Conservation (phyloP, 345 rosid genomes). For the Populus alba region DNA sequence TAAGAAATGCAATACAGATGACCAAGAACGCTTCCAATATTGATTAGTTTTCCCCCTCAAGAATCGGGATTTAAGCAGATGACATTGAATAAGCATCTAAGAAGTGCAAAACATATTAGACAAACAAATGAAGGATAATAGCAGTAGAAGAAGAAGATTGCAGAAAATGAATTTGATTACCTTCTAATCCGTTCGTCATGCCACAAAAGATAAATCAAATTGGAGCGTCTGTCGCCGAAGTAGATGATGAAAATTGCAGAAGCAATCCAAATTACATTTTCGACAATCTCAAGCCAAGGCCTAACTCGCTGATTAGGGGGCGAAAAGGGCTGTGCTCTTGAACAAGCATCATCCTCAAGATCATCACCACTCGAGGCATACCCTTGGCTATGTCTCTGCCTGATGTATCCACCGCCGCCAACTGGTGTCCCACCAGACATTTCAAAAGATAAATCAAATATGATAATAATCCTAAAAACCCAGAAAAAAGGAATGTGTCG, state of each 20-base stretch:
- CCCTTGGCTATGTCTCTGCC: slow-evolving; percentile 95
- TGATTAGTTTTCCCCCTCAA: neutral
- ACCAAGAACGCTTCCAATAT: neutral
- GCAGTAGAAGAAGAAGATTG: neutral
- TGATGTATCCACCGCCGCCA: slow-evolving; percentile 78
- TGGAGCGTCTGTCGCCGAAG: slow-evolving; percentile 74
- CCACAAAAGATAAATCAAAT: slow-evolving; percentile 61
- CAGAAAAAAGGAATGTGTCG: too few relatives aligned
- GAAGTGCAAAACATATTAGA: neutral
- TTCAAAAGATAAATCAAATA: slow-evolving; percentile 1
- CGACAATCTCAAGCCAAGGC: slow-evolving; percentile 70
- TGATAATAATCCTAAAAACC: too few relatives aligned
- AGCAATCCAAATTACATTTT: slow-evolving; percentile 79
- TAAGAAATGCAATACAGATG: neutral
- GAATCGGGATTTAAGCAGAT: neutral
- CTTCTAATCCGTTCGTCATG: slow-evolving; percentile 84
- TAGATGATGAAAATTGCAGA: slow-evolving; percentile 73
- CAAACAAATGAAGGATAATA: neutral
- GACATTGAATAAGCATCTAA: too few relatives aligned
- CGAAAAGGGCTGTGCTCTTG: slow-evolving; percentile 57
- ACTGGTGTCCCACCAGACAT: slow-evolving; percentile 97
- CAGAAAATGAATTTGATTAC: slow-evolving; percentile 26
- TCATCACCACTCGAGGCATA: slow-evolving; percentile 85
- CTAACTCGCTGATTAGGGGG: slow-evolving; percentile 36
- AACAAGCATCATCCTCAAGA: slow-evolving; percentile 89